phyloP scores from a whole-genome alignment of 2,329 filamentous ascomycete genomes.

The Aspergillus hortae region DNA sequence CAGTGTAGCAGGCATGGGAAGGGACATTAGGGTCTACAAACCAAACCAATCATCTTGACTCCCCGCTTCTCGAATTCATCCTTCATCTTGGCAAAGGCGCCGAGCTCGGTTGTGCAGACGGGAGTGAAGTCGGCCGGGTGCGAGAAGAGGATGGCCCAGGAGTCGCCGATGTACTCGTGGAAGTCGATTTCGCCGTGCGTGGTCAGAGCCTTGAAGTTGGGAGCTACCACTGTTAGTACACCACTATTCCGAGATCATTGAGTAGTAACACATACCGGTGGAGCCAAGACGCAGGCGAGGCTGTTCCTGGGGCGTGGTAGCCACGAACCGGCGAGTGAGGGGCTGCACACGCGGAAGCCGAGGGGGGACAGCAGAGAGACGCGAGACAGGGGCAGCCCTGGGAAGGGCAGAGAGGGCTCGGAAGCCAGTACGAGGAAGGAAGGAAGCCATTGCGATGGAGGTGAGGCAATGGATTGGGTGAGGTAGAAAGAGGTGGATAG shows the following conservation, averaged over 20 bases:
- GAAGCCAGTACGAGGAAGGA: conserved; percentile 24
- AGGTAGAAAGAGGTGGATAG: background rate
- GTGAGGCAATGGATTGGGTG: background rate
- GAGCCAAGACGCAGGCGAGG: conserved; percentile 33
- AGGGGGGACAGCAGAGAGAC: conserved; percentile 15
- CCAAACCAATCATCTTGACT: conserved; percentile 86
- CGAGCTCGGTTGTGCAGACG: conserved; percentile 93
- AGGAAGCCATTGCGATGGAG: conserved; percentile 25
- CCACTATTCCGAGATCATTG: background rate
- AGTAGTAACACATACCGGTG: conserved; percentile 24
- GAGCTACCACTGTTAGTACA: conserved; percentile 40
- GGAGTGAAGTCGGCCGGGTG: conserved; percentile 83
- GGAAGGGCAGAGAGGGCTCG: conserved; percentile 23
- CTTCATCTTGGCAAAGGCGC: conserved; percentile 87
- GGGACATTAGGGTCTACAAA: conserved; percentile 21
- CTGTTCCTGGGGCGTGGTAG: conserved; percentile 27
- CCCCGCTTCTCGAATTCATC: conserved; percentile 82
- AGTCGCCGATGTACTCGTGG: conserved; percentile 68
- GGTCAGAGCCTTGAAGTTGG: conserved; percentile 67
- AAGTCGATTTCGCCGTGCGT: conserved; percentile 66
- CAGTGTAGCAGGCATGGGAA: background rate
- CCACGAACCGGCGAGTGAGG: conserved; percentile 26
- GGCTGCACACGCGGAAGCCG: conserved; percentile 22
- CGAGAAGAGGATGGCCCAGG: conserved; percentile 68
- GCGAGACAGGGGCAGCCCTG: conserved; percentile 17